These are phyloP conservation scores for Phytophthora pseudosyringae DNA, from an alignment of 352 stramenopile species.

Conservation along the genomic window DNA sequence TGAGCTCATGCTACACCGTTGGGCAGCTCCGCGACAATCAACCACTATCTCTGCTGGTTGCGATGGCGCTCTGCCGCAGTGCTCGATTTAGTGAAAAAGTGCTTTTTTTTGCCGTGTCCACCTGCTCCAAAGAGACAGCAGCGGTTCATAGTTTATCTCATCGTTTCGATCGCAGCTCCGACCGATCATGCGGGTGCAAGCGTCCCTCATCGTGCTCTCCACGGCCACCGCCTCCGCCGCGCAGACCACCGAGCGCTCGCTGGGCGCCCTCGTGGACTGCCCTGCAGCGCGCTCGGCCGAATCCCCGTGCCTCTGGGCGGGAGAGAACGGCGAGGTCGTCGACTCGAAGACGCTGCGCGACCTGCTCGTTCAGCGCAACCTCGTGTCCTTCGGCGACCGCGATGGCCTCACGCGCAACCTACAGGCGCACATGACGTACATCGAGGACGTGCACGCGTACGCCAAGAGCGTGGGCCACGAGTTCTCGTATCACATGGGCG, in stretches of 20 bases:
- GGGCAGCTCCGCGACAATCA: too few relatives aligned
- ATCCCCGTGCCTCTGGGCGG: conserved; percentile 61
- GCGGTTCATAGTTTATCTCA: conserved; percentile 1
- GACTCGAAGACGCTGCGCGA: conserved; percentile 49
- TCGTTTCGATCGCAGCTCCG: background rate
- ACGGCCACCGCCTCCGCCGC: conserved; percentile 8
- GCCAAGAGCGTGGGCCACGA: conserved; percentile 57
- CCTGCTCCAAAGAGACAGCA: conserved; percentile 31
- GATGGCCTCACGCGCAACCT: conserved; percentile 54
- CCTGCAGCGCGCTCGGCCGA: conserved; percentile 25
- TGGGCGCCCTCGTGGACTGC: conserved; percentile 66
- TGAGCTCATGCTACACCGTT: background rate
- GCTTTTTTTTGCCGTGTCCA: conserved; percentile 9
- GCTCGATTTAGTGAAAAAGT: background rate
- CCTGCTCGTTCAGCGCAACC: conserved; percentile 50
- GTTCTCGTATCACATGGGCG: conserved; percentile 74
- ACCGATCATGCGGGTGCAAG: conserved; percentile 23
- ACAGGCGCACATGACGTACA: conserved; percentile 78
- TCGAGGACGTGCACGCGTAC: conserved; percentile 75
- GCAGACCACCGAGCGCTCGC: conserved; percentile 26
- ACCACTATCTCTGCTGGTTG: too few relatives aligned
- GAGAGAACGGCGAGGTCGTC: conserved; percentile 50
- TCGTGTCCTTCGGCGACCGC: conserved; percentile 32
- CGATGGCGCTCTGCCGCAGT: too few relatives aligned
- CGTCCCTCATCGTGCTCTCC: conserved; percentile 32